Evolutionary conservation across 768 basidiomycete genomes (phyloP).

Genomic region (Hemileccinum rubropunctum): DNA sequence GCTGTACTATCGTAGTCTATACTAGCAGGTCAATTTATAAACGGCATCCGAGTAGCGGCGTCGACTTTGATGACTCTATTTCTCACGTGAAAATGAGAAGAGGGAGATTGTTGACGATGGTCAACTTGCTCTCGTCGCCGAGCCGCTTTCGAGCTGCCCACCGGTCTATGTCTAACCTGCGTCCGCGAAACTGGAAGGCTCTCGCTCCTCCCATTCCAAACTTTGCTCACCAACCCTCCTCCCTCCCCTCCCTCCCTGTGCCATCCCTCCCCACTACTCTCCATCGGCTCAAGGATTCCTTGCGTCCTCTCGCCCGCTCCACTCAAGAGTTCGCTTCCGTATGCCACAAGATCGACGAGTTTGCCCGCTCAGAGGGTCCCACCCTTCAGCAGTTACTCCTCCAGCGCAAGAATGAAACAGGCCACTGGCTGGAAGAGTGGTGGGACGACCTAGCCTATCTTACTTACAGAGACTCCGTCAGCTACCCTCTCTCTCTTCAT

Average conservation of each 20-base stretch:
- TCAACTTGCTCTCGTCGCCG: too few species aligned
- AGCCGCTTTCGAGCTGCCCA: not conserved
- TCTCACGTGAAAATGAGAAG: too few species aligned
- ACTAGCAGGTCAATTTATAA: too few species aligned
- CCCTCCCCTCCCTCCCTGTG: constrained; percentile 73
- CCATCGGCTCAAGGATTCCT: constrained; percentile 60
- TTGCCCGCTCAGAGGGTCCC: constrained; percentile 41
- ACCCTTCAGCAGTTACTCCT: constrained; percentile 66
- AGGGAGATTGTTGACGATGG: too few species aligned
- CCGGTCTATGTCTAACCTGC: constrained; percentile 22
- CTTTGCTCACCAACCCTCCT: constrained; percentile 56
- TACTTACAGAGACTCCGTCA: constrained; percentile 80
- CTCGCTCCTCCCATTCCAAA: constrained; percentile 64
- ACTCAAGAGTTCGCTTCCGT: constrained; percentile 54
- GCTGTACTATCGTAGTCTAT: too few species aligned
- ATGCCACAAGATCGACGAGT: constrained; percentile 64
- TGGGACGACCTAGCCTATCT: constrained; percentile 89
- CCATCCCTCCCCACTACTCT: constrained; percentile 66
- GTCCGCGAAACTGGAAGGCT: constrained; percentile 68
- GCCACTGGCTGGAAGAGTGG: constrained; percentile 92
- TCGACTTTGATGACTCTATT: too few species aligned
- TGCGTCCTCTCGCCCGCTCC: constrained; percentile 72
- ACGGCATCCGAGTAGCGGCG: too few species aligned
- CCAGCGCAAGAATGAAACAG: constrained; percentile 48
- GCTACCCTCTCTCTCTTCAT: constrained; percentile 18